A percentile compares a stretch with the other conserved stretches of the same genome.
Evolutionary conservation across 78 protist species (phyloP).

Genomic region (Bigelowiella natans): DNA sequence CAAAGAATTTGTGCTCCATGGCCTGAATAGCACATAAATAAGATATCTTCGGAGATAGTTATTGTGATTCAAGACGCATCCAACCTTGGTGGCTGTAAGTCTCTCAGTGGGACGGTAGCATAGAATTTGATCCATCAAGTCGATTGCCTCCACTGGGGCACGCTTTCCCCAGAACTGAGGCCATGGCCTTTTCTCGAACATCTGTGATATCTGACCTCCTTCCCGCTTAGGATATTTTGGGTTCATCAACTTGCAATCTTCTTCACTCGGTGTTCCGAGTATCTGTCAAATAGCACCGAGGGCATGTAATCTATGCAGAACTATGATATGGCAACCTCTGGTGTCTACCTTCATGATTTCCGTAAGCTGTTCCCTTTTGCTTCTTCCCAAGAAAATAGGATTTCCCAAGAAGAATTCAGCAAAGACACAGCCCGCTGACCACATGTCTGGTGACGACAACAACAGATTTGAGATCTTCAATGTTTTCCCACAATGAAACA

Average conservation of each 20-base stretch:
- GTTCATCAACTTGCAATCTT: conserved; percentile 52
- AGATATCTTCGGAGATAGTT: not conserved
- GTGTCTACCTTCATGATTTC: conserved; percentile 97
- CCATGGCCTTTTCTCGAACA: conserved; percentile 53
- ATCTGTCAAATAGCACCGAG: too few relatives aligned
- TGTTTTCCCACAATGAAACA: too few relatives aligned
- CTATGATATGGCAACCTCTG: too few relatives aligned
- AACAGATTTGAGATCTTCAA: not conserved
- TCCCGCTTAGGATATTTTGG: conserved; percentile 42
- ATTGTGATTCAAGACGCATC: too few relatives aligned
- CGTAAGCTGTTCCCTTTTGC: conserved; percentile 88
- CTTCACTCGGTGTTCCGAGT: conserved; percentile 41
- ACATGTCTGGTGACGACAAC: not conserved
- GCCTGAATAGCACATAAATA: not conserved
- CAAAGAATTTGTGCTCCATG: not conserved
- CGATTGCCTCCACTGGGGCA: not conserved
- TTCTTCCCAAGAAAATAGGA: conserved; percentile 88
- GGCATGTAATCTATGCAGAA: too few relatives aligned
- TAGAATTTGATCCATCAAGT: not conserved
- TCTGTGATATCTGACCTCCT: too few relatives aligned
- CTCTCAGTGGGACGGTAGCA: not conserved
- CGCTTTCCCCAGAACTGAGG: not conserved
- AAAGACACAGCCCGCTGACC: conserved; percentile 78
- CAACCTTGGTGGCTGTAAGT: not conserved
- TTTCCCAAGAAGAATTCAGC: conserved; percentile 83